A percentile compares a stretch with the other conserved stretches of the same genome.
Conservation (phyloP, 257 asterid genomes). For the Fraxinus cuspidata region DNA sequence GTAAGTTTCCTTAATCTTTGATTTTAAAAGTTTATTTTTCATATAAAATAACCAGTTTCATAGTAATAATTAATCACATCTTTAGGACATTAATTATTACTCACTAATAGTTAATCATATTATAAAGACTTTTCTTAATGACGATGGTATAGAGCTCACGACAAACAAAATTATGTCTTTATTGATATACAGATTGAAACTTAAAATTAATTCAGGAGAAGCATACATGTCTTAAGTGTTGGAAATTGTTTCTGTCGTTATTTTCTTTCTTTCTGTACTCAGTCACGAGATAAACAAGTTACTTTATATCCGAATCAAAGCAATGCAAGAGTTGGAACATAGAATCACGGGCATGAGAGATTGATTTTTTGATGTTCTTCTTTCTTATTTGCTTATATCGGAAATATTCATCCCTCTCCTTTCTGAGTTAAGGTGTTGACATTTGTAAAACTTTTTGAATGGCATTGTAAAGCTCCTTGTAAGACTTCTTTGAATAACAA, state of each 20-base stretch:
- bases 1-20: too few species aligned
- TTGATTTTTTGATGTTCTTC: background rate
- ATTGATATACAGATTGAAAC: background rate
- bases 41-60: too few species aligned
- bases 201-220: background rate
- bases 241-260: background rate
- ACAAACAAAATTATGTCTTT: background rate
- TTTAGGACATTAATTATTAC: too few species aligned
- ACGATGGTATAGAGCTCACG: background rate
- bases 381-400: background rate
- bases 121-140: background rate
- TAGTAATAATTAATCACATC: too few species aligned
- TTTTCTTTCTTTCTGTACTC: background rate
- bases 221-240: background rate
- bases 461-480: too few species aligned
- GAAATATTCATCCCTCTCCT: background rate
- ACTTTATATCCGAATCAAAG: background rate
- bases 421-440: too few species aligned
- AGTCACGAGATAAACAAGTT: background rate
- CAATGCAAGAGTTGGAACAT: background rate
- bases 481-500: too few species aligned
- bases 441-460: too few species aligned
- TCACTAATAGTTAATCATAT: background rate
- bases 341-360: background rate
- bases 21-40: too few species aligned